Conservation (phyloP, 2,329 filamentous ascomycete species). For the Fusarium paranaense region DNA sequence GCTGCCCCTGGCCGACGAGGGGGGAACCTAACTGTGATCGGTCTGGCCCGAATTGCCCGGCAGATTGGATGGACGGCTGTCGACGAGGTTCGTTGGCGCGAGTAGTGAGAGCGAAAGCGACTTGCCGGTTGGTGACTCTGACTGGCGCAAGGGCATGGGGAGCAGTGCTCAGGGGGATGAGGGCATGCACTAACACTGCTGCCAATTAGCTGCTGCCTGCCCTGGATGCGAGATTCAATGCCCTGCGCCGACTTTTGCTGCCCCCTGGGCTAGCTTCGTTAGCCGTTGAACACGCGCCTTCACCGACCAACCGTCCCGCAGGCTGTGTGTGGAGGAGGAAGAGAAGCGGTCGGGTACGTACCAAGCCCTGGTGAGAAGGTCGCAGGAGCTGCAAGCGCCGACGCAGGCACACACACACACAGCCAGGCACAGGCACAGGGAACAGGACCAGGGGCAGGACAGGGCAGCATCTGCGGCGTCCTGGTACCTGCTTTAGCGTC, state of each 20-base stretch:
- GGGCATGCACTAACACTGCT: conserved; percentile 14
- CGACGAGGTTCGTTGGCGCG: background rate
- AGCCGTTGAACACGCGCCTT: conserved; percentile 35
- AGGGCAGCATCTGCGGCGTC: conserved; percentile 2
- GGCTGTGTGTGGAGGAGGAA: conserved; percentile 1
- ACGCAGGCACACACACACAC: conserved; percentile 2
- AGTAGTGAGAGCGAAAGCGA: background rate
- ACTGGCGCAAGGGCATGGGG: conserved; percentile 22
- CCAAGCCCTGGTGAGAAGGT: background rate
- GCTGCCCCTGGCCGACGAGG: conserved; percentile 6
- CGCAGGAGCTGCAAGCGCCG: conserved; percentile 22
- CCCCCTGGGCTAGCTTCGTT: conserved; percentile 23
- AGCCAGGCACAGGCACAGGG: conserved; percentile 25
- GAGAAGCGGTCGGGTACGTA: background rate
- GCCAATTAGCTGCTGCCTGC: conserved; percentile 27
- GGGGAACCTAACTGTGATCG: conserved; percentile 29
- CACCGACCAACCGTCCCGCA: conserved; percentile 30
- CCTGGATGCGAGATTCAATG: conserved; percentile 20
- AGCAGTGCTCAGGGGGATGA: background rate
- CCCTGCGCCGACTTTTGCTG: conserved; percentile 10
- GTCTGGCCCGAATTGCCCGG: conserved; percentile 16
- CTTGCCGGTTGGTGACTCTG: background rate
- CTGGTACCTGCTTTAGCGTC: conserved; percentile 40
- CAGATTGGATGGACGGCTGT: conserved; percentile 3
- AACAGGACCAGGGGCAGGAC: background rate